Evolutionary conservation across 2,329 filamentous ascomycete genomes (phyloP).

Genomic region (Sodiomyces alkalinus): DNA sequence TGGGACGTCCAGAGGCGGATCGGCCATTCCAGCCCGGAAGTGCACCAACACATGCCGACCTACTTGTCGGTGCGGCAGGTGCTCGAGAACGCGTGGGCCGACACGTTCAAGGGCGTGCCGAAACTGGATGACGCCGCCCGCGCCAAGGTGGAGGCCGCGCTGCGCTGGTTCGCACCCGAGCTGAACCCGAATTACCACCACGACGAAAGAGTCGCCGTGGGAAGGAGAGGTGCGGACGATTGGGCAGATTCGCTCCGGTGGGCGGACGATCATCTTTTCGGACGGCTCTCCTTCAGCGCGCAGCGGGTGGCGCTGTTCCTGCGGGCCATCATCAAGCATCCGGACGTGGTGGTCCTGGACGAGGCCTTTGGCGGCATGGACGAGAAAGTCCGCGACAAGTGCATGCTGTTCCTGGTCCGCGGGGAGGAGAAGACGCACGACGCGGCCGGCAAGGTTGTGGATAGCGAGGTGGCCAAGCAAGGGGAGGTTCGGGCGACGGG

Average conservation of each 20-base stretch:
- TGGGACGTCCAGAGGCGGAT: conserved; percentile 86
- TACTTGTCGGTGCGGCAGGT: conserved; percentile 57
- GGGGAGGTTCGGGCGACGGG: conserved; percentile 41
- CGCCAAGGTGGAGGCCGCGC: conserved; percentile 48
- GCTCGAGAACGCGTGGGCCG: conserved; percentile 77
- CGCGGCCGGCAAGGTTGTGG: conserved; percentile 21
- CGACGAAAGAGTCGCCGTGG: too few relatives aligned
- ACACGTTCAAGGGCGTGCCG: conserved; percentile 65
- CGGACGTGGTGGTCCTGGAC: conserved; percentile 72
- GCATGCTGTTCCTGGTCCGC: conserved; percentile 60
- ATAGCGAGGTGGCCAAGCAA: conserved; percentile 28
- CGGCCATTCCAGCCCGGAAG: conserved; percentile 86
- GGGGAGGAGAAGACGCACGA: conserved; percentile 37
- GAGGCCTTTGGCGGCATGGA: conserved; percentile 84
- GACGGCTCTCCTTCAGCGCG: conserved; percentile 60
- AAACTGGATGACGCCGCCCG: conserved; percentile 41
- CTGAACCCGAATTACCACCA: conserved; percentile 39
- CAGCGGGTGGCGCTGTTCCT: conserved; percentile 80
- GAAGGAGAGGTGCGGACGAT: too few relatives aligned
- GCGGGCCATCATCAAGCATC: conserved; percentile 63
- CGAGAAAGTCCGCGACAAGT: conserved; percentile 69
- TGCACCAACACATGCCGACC: conserved; percentile 84
- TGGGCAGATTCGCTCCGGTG: conserved; percentile 33
- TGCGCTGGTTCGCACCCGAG: conserved; percentile 67
- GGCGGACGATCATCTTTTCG: conserved; percentile 54